Base-by-base conservation (phyloP, 768 basidiomycete genomes). In the Cantharellus anzutake region DNA sequence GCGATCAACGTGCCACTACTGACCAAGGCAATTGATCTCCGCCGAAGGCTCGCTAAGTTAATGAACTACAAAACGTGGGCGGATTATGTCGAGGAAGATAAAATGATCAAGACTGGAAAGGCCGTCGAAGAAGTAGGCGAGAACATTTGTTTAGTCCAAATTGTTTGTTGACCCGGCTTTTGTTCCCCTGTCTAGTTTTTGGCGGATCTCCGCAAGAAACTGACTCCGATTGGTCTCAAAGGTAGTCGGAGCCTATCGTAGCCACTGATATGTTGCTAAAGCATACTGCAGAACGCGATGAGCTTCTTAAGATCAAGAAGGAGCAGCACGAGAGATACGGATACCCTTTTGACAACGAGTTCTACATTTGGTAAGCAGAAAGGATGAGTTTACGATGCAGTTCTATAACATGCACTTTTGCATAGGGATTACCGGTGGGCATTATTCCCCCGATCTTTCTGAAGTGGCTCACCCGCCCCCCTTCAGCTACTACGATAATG, bases 21-120 rank as follows among this genome's bases (percentile, higher is more conserved):
- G 58, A 74, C 75, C 64, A 82, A 79, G 64, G 80, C 80, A 40
- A 75, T 90, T 52, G 75, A 75, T 55, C 74, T 91, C 2, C 83
- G 89, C 51, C 80, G 83, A 40, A 68, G 81, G 67, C 81, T 86
- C 52, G 81, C 83, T 1, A 71, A 70, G 44, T 66, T 91, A 5
- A 73, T 92, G 7, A 78, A 78, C 5, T 92, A 91, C 66, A 70
- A 79, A 29, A 87, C 80, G 4, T 90, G 86, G 81, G 89, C 86
- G 1, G 87, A 86, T 69, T 91, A 83, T 67, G 70, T 82, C 44
- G 87, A 89, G 2, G 89, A 92, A 67, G 77, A 80, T 52, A 87
- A 87, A 73, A 90, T 90, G 87, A 79, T 85, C 64, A 89, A 90
- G 70, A 76, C 73, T 42, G 82, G 78, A 1, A 71, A 78, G 51